Percentiles rank a stretch among this genome's conserved stretches.
Evolutionary conservation across 2,329 filamentous ascomycete genomes (phyloP).

Genomic region (Calonectria honghensis): DNA sequence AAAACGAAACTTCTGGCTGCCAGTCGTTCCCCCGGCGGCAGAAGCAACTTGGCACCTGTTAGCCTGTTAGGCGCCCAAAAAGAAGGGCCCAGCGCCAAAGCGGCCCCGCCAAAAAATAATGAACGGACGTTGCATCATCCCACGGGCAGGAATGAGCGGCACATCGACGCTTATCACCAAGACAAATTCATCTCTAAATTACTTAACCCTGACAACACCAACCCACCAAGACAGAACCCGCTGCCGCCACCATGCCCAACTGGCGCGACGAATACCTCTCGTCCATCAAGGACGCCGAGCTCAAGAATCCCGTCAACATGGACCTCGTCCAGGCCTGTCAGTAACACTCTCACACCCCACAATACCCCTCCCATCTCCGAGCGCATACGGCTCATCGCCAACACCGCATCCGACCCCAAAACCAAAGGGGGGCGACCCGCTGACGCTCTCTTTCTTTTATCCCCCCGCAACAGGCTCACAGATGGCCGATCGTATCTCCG

Average conservation of each 20-base stretch:
- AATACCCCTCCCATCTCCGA: constrained; percentile 41
- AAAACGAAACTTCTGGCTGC: constrained; percentile 44
- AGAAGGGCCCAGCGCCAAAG: not conserved
- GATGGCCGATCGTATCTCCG: constrained; percentile 80
- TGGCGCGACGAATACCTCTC: constrained; percentile 90
- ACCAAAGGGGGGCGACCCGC: constrained; percentile 30
- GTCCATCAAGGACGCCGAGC: constrained; percentile 83
- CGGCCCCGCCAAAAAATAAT: constrained; percentile 31
- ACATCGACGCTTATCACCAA: constrained; percentile 37
- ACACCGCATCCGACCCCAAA: constrained; percentile 29
- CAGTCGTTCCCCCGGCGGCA: constrained; percentile 11
- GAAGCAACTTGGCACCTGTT: constrained; percentile 3
- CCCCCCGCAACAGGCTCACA: constrained; percentile 74
- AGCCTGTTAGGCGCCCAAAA: constrained; percentile 24
- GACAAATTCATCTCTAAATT: constrained; percentile 32
- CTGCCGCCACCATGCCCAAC: constrained; percentile 69
- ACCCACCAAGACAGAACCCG: not conserved
- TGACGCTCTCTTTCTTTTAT: constrained; percentile 41
- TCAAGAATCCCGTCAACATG: constrained; percentile 76
- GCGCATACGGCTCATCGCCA: constrained; percentile 21
- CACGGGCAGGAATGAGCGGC: constrained; percentile 49
- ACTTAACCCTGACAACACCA: constrained; percentile 6
- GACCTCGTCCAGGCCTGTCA: constrained; percentile 87
- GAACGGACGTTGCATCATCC: constrained; percentile 51
- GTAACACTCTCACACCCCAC: constrained; percentile 55